phyloP scores from a whole-genome alignment of 768 basidiomycete genomes.

The Auriscalpium orientale region DNA sequence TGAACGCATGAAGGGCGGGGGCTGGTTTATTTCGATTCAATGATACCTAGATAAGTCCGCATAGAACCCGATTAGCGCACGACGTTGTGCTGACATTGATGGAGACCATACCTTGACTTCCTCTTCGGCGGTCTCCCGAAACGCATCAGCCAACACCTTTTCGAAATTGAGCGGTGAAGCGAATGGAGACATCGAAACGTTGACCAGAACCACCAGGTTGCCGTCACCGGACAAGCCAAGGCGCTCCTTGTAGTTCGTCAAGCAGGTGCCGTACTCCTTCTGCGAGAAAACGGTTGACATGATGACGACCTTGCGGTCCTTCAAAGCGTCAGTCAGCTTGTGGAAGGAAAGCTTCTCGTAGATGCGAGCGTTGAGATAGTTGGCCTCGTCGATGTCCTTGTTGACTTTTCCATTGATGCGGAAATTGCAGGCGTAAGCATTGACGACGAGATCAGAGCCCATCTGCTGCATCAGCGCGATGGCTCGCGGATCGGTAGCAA shows the following conservation, averaged over 20 bases:
- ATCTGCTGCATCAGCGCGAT: slow-evolving; percentile 8
- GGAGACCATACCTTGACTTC: slow-evolving; percentile 24
- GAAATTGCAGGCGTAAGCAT: slow-evolving; percentile 39
- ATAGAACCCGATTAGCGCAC: no score
- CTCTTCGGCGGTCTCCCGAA: slow-evolving; percentile 26
- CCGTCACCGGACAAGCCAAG: slow-evolving; percentile 24
- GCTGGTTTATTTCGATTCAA: slow-evolving; percentile 26
- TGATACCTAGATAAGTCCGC: slow-evolving; percentile 3
- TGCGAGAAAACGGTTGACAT: slow-evolving; percentile 27
- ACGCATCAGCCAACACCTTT: slow-evolving; percentile 24
- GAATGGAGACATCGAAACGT: slow-evolving; percentile 37
- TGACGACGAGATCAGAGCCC: slow-evolving; percentile 34
- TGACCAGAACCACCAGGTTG: slow-evolving; percentile 30
- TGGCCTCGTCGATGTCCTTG: slow-evolving; percentile 33
- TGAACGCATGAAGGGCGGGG: slow-evolving; percentile 27
- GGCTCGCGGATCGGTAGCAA: slow-evolving; percentile 8
- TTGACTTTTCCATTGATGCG: slow-evolving; percentile 26
- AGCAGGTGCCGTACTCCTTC: slow-evolving; percentile 27
- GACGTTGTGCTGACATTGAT: no score
- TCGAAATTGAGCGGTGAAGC: slow-evolving; percentile 19
- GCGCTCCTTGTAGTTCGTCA: slow-evolving; percentile 30
- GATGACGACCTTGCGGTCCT: slow-evolving; percentile 16
- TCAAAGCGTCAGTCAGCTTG: slow-evolving; percentile 19
- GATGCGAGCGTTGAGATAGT: slow-evolving; percentile 31
- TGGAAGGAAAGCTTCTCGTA: slow-evolving; percentile 30